Evolutionary conservation across 495 filamentous ascomycete genomes (phyloP).

Genomic region (Acidomyces sp.): DNA sequence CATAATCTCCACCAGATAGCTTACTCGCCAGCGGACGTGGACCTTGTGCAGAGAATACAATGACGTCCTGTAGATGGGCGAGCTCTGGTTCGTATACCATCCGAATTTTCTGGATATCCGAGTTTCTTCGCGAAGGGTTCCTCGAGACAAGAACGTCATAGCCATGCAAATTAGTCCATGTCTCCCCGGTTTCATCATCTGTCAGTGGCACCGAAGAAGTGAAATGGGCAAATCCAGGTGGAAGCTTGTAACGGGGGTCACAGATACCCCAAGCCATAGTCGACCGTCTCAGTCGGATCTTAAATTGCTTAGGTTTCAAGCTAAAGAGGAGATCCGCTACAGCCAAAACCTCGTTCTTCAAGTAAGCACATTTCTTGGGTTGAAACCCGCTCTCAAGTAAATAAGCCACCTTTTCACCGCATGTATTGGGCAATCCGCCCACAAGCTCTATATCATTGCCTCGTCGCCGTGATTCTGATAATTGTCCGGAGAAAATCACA

Average conservation of each 20-base stretch:
- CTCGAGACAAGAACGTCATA: constrained; percentile 78
- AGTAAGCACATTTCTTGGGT: constrained; percentile 42
- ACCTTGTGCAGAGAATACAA: constrained; percentile 69
- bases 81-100: constrained; percentile 56
- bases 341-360: constrained; percentile 44
- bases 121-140: constrained; percentile 63
- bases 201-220: constrained; percentile 48
- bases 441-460: neutral
- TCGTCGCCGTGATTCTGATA: no score
- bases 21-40: constrained; percentile 58
- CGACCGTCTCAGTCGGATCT: constrained; percentile 60
- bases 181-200: constrained; percentile 39
- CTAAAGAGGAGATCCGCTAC: constrained; percentile 44
- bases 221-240: constrained; percentile 65
- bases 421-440: constrained; percentile 1
- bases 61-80: constrained; percentile 66
- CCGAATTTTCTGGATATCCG: constrained; percentile 64
- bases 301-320: constrained; percentile 45
- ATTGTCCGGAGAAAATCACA: no score
- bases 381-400: constrained; percentile 26
- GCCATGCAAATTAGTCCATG: constrained; percentile 48
- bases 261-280: constrained; percentile 70
- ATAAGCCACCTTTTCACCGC: neutral
- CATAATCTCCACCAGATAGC: constrained; percentile 88
- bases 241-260: constrained; percentile 58